These are phyloP conservation scores for Beauveria scarabaeidicola DNA, from an alignment of 2,329 filamentous ascomycete genomes.

Conservation along the genomic window DNA sequence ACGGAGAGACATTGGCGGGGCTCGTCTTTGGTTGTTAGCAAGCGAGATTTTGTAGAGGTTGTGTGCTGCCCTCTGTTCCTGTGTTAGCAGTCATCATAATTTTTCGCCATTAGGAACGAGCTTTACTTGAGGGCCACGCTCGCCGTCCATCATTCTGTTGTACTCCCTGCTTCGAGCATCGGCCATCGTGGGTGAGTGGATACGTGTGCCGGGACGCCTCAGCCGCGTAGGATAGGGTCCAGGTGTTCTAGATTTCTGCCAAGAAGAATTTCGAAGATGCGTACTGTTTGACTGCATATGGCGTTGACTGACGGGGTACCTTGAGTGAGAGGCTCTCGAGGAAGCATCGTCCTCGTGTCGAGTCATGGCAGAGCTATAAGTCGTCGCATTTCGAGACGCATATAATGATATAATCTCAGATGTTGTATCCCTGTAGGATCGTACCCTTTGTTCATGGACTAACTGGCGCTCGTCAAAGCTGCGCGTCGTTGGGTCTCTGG, in stretches of 20 bases:
- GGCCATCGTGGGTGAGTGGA: conserved; percentile 40
- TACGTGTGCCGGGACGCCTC: conserved; percentile 43
- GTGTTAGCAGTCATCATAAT: conserved; percentile 11
- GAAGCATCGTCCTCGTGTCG: not conserved
- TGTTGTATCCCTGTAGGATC: conserved; percentile 41
- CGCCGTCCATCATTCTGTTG: conserved; percentile 41
- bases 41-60: conserved; percentile 33
- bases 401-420: conserved; percentile 51
- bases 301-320: not conserved
- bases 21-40: conserved; percentile 26
- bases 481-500: conserved; percentile 21
- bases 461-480: conserved; percentile 23
- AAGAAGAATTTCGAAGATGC: not conserved
- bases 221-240: conserved; percentile 51
- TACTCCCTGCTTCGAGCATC: conserved; percentile 41
- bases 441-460: conserved; percentile 36
- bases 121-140: conserved; percentile 38
- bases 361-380: not conserved
- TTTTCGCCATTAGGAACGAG: not conserved
- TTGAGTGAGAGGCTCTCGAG: not conserved
- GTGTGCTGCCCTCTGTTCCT: conserved; percentile 35
- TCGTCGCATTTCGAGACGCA: conserved; percentile 24
- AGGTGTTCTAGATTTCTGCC: conserved; percentile 39
- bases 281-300: not conserved
- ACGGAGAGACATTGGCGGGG: conserved; percentile 31